A percentile compares a stretch with the other conserved stretches of the same genome.
These are phyloP conservation scores for Gracilaria gracilis DNA, from an alignment of 23 red algal genomes.

Conservation along the genomic window DNA sequence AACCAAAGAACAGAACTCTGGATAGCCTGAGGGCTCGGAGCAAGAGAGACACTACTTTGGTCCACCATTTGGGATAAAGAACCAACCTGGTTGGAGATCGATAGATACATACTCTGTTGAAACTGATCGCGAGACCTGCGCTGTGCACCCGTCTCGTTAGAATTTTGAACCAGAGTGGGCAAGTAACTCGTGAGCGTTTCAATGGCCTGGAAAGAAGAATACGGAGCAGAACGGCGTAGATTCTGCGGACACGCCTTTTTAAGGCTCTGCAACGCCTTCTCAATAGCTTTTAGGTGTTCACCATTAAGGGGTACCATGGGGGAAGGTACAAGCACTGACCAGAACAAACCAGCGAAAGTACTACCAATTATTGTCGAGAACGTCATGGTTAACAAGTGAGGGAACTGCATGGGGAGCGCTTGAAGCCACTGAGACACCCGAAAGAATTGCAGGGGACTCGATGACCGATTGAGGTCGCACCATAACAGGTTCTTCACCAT, in stretches of 20 bases:
- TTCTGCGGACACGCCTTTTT: not conserved
- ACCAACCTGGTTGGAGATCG: not conserved
- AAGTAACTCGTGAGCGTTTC: too few species aligned
- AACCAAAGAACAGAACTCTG: too few species aligned
- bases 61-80: not conserved
- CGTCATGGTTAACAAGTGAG: not conserved
- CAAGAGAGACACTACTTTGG: not conserved
- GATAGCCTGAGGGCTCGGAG: too few species aligned
- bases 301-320: not conserved
- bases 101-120: too few species aligned
- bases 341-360: not conserved
- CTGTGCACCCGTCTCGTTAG: not conserved
- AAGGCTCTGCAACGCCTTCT: not conserved
- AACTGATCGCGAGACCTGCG: not conserved
- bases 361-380: not conserved
- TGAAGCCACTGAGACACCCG: too few species aligned
- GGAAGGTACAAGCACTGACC: not conserved
- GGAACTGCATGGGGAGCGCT: not conserved
- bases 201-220: not conserved
- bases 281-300: not conserved
- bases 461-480: too few species aligned
- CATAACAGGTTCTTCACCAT: too few species aligned
- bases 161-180: not conserved
- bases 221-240: not conserved
- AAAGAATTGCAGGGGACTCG: not conserved